Evolutionary conservation across 257 asterid species (phyloP).

Genomic region (Jasminum sambac): DNA sequence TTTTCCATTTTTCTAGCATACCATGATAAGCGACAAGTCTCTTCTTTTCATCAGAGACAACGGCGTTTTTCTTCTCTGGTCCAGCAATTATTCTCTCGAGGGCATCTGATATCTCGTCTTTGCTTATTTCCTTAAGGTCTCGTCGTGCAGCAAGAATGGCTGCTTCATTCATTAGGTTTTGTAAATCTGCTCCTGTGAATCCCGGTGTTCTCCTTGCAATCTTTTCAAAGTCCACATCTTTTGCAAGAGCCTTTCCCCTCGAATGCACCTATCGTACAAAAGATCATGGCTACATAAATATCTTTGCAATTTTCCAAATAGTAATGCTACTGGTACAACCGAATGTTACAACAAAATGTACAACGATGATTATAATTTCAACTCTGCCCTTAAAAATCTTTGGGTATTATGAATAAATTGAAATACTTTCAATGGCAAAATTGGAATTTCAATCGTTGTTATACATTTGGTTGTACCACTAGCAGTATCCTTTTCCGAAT

Average conservation of each 20-base stretch:
- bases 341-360: too few species aligned
- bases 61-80: slow-evolving; percentile 98
- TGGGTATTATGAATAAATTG: too few species aligned
- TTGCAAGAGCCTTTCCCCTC: slow-evolving; percentile 94
- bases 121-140: slow-evolving; percentile 95
- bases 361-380: too few species aligned
- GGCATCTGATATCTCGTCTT: slow-evolving; percentile 97
- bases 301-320: too few species aligned
- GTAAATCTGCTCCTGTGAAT: slow-evolving; percentile 98
- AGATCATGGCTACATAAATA: not conserved
- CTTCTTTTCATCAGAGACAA: slow-evolving; percentile 96
- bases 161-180: slow-evolving; percentile 98
- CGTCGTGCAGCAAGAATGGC: slow-evolving; percentile 99
- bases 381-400: too few species aligned
- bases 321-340: too few species aligned
- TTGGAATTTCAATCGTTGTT: too few species aligned
- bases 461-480: too few species aligned
- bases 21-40: slow-evolving; percentile 94
- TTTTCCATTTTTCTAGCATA: slow-evolving; percentile 16
- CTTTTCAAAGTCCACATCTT: slow-evolving; percentile 96
- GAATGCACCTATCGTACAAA: slow-evolving; percentile 68
- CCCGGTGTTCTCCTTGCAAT: slow-evolving; percentile 96
- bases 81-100: slow-evolving; percentile 98
- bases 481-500: too few species aligned
- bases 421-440: too few species aligned